phyloP scores from a whole-genome alignment of 805 yeast species.

The Teunomyces aglyptinius region DNA sequence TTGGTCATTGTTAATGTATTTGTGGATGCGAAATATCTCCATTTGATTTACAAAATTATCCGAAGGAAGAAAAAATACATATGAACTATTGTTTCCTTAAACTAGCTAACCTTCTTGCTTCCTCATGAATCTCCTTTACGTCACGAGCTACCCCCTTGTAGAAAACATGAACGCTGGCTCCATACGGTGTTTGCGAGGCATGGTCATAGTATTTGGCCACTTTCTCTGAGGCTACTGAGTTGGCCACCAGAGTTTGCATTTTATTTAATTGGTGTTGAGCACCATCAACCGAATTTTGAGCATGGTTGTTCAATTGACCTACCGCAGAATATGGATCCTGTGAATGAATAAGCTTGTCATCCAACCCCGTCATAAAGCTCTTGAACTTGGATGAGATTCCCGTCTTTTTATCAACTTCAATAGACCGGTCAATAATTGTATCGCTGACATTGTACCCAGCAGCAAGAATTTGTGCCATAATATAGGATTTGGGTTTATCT shows the following conservation, averaged over 20 bases:
- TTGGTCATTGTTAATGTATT: neutral
- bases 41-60: neutral
- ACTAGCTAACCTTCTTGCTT: constrained; percentile 69
- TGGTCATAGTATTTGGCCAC: constrained; percentile 46
- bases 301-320: constrained; percentile 30
- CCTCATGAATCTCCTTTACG: constrained; percentile 64
- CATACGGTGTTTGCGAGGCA: constrained; percentile 47
- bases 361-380: constrained; percentile 52
- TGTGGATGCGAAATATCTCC: constrained; percentile 5
- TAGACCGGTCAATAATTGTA: constrained; percentile 55
- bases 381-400: constrained; percentile 60
- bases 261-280: constrained; percentile 20
- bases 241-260: constrained; percentile 34
- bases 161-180: constrained; percentile 59
- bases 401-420: constrained; percentile 61
- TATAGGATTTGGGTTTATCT: constrained; percentile 70
- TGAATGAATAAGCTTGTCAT: constrained; percentile 56
- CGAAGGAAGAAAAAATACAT: too few relatives aligned
- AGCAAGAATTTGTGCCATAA: constrained; percentile 71
- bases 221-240: constrained; percentile 31
- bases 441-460: constrained; percentile 73
- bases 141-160: constrained; percentile 56
- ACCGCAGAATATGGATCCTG: constrained; percentile 49
- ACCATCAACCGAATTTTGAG: constrained; percentile 13
- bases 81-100: constrained; percentile 41